phyloP scores from a whole-genome alignment of 2,329 filamentous ascomycete genomes.

The Aspergillus sp. region DNA sequence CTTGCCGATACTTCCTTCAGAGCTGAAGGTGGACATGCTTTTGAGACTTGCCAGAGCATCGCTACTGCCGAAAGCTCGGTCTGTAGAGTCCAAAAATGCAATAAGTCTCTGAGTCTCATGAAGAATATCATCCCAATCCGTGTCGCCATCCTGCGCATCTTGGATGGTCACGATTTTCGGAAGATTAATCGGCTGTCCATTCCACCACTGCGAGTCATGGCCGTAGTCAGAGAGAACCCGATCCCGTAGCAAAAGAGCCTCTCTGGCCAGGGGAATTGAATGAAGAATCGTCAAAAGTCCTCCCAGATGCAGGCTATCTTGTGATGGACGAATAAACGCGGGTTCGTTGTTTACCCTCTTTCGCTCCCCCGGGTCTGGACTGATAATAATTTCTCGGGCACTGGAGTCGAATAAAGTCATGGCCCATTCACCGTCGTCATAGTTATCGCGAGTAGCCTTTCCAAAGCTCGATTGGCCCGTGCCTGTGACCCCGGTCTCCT shows the following conservation, averaged over 20 bases:
- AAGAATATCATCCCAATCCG: slow-evolving; percentile 44
- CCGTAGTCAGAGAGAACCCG: slow-evolving; percentile 49
- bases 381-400: slow-evolving; percentile 50
- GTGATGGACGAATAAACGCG: slow-evolving; percentile 53
- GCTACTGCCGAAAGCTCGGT: slow-evolving; percentile 55
- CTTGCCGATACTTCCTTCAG: slow-evolving; percentile 34
- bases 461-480: slow-evolving; percentile 44
- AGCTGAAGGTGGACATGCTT: slow-evolving; percentile 25
- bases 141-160: slow-evolving; percentile 26
- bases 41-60: slow-evolving; percentile 47
- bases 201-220: slow-evolving; percentile 58
- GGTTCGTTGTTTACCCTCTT: slow-evolving; percentile 47
- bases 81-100: slow-evolving; percentile 55
- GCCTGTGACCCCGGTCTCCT: slow-evolving; percentile 52
- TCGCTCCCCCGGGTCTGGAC: slow-evolving; percentile 48
- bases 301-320: slow-evolving; percentile 50
- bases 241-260: slow-evolving; percentile 50
- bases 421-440: slow-evolving; percentile 53
- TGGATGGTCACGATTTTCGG: slow-evolving; percentile 47
- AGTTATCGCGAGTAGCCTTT: slow-evolving; percentile 51
- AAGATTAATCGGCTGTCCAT: slow-evolving; percentile 48
- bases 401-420: slow-evolving; percentile 47
- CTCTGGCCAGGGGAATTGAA: slow-evolving; percentile 54
- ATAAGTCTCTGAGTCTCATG: slow-evolving; percentile 58
- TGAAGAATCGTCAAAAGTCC: slow-evolving; percentile 59